phyloP scores from a whole-genome alignment of 2,329 filamentous ascomycete species.

The Pseudocercospora vitis region DNA sequence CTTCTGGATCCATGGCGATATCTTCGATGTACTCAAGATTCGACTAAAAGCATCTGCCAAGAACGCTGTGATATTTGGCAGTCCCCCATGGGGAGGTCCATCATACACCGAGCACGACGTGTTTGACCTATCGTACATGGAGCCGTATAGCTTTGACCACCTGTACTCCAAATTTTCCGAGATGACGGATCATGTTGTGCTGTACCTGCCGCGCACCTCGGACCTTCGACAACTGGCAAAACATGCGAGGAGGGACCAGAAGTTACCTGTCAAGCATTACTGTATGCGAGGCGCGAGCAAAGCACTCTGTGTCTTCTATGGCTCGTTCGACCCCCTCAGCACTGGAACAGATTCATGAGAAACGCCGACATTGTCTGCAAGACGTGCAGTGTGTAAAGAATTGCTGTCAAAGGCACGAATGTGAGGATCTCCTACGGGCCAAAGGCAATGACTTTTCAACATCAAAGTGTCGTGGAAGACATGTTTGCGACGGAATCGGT shows the following conservation, averaged over 20 bases:
- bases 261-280: slow-evolving; percentile 80
- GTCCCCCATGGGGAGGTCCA: slow-evolving; percentile 73
- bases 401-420: too few species aligned
- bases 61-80: slow-evolving; percentile 66
- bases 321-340: slow-evolving; percentile 47
- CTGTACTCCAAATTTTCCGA: slow-evolving; percentile 63
- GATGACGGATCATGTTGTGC: slow-evolving; percentile 57
- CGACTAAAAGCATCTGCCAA: slow-evolving; percentile 50
- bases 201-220: slow-evolving; percentile 85
- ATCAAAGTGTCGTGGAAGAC: too few species aligned
- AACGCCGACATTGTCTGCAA: too few species aligned
- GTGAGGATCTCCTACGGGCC: too few species aligned
- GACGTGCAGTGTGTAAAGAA: too few species aligned
- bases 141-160: slow-evolving; percentile 72
- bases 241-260: slow-evolving; percentile 44
- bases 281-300: slow-evolving; percentile 90
- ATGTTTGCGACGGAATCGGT: too few species aligned
- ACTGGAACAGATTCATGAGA: neutral
- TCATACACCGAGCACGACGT: slow-evolving; percentile 65
- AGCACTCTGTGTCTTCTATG: slow-evolving; percentile 61
- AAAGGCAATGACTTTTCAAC: too few species aligned
- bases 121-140: slow-evolving; percentile 82
- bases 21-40: slow-evolving; percentile 68
- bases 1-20: slow-evolving; percentile 83
- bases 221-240: slow-evolving; percentile 74